Evolutionary conservation across 345 rosid species (phyloP), one percentile per base, ranked within the genome.

Genomic region (Laguncularia racemosa): DNA sequence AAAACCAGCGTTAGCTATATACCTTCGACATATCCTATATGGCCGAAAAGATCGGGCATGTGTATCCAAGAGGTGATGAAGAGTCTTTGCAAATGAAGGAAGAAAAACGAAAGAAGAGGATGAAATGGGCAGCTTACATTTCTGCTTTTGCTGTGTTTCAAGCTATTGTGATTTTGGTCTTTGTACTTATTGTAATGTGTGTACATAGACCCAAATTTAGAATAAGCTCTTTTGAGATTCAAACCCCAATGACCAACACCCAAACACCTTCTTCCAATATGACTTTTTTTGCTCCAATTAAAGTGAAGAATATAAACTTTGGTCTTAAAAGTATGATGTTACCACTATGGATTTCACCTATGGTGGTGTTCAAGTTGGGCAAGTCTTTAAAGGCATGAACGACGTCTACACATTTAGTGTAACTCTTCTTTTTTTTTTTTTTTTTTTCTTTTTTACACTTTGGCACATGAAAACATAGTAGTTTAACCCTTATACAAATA

Each of bases 131-230:
- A 28, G 50, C 56, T 3, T 59, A 58, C 55, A 50, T 63, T n/a
- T 20, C 44, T 14, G 67, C 64, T 20, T 71, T 71, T 12, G 17
- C 64, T 17, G 51, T 71, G 14, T 71, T 71, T 48, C 71, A 71
- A 59, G 64, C 55, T 15, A 57, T 44, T 52, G 58, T 66, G 4
- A 51, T 67, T 20, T 57, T 71, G 15, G 56, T 66, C 19, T 71
- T 71, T 44, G 53, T 53, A 2, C 47, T 66, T 16, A 50, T 58
- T 14, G 61, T 66, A 13, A 44, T 71, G 61, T 61, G 51, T 33
- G 57, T 71, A 60, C 63, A 66, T 19, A 44, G 50, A 17, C 71
- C 71, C 43, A 71, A 71, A 60, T 71, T 66, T 44, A 59, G 71
- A 16, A 14, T 62, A 16, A 50, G 53, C 13, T 23, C 54, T 12